A percentile compares a stretch with the other conserved stretches of the same genome.
These are phyloP conservation scores for Colletotrichum horii DNA, from an alignment of 2,329 filamentous ascomycete species.

Conservation along the genomic window DNA sequence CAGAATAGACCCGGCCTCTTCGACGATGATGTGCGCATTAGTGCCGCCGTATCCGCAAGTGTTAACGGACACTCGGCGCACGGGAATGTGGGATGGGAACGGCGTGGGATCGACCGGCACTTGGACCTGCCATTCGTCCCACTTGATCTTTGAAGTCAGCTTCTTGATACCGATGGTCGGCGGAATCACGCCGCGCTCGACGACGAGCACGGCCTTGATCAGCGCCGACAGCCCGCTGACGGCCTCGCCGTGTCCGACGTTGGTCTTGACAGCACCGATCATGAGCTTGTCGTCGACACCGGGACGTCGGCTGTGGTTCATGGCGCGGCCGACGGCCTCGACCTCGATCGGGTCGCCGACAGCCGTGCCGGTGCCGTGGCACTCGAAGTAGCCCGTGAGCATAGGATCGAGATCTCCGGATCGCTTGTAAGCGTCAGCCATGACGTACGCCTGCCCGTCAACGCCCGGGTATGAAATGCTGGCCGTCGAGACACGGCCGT, in stretches of 20 bases:
- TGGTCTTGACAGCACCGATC: slow-evolving; percentile 23
- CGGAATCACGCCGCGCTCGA: slow-evolving; percentile 31
- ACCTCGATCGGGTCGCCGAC: slow-evolving; percentile 48
- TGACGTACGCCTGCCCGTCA: slow-evolving; percentile 24
- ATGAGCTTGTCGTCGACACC: background rate
- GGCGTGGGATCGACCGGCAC: background rate
- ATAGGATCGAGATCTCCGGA: slow-evolving; percentile 18
- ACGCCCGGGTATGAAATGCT: slow-evolving; percentile 28
- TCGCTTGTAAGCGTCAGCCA: slow-evolving; percentile 16
- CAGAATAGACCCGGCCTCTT: too few species aligned
- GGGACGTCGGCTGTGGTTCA: too few species aligned
- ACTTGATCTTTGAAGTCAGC: slow-evolving; percentile 25
- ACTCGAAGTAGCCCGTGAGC: slow-evolving; percentile 42
- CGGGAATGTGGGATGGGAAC: background rate
- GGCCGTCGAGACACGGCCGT: slow-evolving; percentile 25
- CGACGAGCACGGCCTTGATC: slow-evolving; percentile 29
- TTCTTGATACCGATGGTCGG: slow-evolving; percentile 28
- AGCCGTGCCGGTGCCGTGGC: slow-evolving; percentile 50
- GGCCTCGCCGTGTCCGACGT: slow-evolving; percentile 31
- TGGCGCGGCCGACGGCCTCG: slow-evolving; percentile 3
- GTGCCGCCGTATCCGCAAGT: slow-evolving; percentile 5
- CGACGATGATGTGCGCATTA: slow-evolving; percentile 4
- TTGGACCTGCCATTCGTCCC: background rate
- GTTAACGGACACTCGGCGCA: slow-evolving; percentile 19
- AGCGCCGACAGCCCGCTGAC: slow-evolving; percentile 31